Base-by-base conservation (phyloP, 176 grass and related monocot species). In the Rhynchospora pubera region DNA sequence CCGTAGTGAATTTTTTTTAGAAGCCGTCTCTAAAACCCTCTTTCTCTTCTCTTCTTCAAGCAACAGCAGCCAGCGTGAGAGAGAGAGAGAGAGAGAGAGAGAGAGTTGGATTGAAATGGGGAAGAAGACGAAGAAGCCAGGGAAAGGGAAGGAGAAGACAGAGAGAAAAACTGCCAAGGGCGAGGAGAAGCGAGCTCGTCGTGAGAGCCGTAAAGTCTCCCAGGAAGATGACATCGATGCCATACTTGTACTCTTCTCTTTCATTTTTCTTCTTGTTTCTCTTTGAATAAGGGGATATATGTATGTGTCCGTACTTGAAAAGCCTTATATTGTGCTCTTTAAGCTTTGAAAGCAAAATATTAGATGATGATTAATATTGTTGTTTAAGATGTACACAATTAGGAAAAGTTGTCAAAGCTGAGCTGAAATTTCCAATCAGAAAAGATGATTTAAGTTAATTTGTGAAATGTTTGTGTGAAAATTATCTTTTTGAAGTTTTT, bases 91-190 rank as follows among this genome's bases (percentile, higher is more conserved):
- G 26, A 32, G 28, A 68, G 61, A 34, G 78, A 57, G 81, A 58
- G 81, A 28, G 57, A 16, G 62, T 62, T 18, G n/a, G 75, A 12
- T 63, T 61, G 23, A 61, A 48, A 97, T 97, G 94, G 92, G 94
- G 78, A 94, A 92, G 90, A 97, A 97, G 88, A 78, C 89, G 85
- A 97, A 97, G 87, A 97, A 97, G 62, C 85, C 90, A 5, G 90
- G 92, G 16, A 97, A 89, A 81, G 95, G 95, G 22, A 97, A 97
- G 88, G 92, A 97, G 89, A 97, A 97, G 83, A 94, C 95, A 78
- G 95, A 94, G 83, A 80, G 87, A 65, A 97, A 93, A 89, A 94
- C 90, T 62, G 90, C 84, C 26, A 94, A 97, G 84, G 92, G 85
- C 0, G 95, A 97, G 81, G 95, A 94, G 88, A 97, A 97, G 85